phyloP scores from a whole-genome alignment of 345 rosid species.

The Toxicodendron radicans region DNA sequence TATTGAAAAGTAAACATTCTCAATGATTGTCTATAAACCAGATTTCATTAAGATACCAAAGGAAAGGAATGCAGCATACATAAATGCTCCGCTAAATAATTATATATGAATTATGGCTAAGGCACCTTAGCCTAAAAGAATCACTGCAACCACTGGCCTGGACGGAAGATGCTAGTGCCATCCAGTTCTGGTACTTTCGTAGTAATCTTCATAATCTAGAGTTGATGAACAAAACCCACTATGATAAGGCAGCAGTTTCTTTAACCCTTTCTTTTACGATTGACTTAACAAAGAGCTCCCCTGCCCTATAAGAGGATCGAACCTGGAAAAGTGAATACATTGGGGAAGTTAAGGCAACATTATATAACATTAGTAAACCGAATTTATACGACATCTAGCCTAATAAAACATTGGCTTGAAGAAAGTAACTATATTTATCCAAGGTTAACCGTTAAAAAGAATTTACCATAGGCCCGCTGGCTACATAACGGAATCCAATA shows the following conservation, averaged over 20 bases:
- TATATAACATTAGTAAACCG: neutral
- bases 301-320: conserved; percentile 93
- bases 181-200: too few relatives aligned
- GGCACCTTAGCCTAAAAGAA: neutral
- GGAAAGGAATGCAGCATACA: neutral
- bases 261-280: conserved; percentile 76
- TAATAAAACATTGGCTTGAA: neutral
- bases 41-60: neutral
- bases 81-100: neutral
- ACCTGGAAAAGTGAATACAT: conserved; percentile 48
- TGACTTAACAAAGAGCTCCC: conserved; percentile 89
- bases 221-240: conserved; percentile 1
- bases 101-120: neutral
- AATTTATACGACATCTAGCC: neutral
- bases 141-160: neutral
- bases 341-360: too few relatives aligned
- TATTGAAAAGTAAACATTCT: neutral
- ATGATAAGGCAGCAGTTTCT: conserved; percentile 11
- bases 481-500: conserved; percentile 90
- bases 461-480: conserved; percentile 96
- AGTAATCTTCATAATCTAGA: neutral
- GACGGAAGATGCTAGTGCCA: neutral
- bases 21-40: neutral
- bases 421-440: too few relatives aligned
- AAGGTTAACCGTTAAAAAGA: neutral